A percentile compares a stretch with the other conserved stretches of the same genome.
These are phyloP conservation scores for Setaria viridis DNA, from an alignment of 202 grass and related monocot genomes.

Conservation along the genomic window DNA sequence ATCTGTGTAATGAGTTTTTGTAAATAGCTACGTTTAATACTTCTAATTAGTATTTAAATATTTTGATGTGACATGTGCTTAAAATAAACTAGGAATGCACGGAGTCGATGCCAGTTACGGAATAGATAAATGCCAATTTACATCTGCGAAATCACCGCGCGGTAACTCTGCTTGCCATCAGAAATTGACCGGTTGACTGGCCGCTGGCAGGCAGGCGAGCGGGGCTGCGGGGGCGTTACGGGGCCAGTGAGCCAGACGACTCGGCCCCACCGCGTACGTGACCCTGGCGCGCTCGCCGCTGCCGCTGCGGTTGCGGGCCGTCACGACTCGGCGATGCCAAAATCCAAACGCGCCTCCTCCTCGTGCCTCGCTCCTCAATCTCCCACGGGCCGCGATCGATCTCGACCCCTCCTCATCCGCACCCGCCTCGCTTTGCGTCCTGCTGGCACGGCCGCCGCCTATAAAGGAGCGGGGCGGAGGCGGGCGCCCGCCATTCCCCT, in stretches of 20 bases:
- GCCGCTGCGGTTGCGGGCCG: background rate
- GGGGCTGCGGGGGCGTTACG: background rate
- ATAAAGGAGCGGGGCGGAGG: conserved; percentile 18
- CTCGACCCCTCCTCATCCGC: conserved; percentile 17
- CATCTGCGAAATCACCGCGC: conserved; percentile 3
- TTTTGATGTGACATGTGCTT: no score
- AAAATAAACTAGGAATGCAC: no score
- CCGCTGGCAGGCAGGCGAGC: background rate
- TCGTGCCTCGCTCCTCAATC: background rate
- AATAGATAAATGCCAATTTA: background rate
- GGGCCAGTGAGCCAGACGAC: background rate
- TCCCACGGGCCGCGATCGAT: background rate
- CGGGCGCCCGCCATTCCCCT: background rate
- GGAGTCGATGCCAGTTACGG: no score
- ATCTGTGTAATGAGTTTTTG: no score
- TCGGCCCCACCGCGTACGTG: background rate
- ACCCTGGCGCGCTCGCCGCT: background rate
- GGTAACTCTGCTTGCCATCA: background rate
- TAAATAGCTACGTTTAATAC: no score
- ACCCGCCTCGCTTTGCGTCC: background rate
- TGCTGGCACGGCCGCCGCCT: background rate
- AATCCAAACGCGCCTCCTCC: conserved; percentile 27
- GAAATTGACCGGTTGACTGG: background rate
- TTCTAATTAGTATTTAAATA: no score
- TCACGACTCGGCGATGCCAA: background rate